Percentiles rank a stretch among this genome's conserved stretches.
These are phyloP conservation scores for Coniochaeta sp. DNA, from an alignment of 2,329 filamentous ascomycete species.

Conservation along the genomic window DNA sequence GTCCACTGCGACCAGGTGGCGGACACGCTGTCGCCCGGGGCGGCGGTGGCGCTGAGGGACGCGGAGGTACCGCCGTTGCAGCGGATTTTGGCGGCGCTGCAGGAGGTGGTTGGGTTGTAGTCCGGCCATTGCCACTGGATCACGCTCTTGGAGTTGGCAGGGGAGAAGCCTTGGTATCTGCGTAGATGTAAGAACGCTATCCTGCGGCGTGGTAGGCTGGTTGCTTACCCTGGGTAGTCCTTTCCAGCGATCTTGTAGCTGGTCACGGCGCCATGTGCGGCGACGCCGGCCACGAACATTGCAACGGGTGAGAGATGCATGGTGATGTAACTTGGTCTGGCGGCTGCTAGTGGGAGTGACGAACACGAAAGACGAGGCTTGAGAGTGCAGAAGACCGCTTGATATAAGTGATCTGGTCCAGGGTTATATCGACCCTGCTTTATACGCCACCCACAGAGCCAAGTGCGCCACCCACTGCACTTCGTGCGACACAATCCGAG, in stretches of 20 bases:
- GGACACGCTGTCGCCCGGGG: slow-evolving; percentile 39
- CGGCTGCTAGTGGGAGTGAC: neutral
- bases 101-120: slow-evolving; percentile 46
- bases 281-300: neutral
- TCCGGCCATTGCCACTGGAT: slow-evolving; percentile 52
- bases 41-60: slow-evolving; percentile 33
- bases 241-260: slow-evolving; percentile 5
- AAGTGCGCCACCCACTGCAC: too few species aligned
- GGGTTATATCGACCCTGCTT: neutral
- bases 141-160: slow-evolving; percentile 37
- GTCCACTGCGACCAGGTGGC: slow-evolving; percentile 52
- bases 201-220: neutral
- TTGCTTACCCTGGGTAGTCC: slow-evolving; percentile 3
- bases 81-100: slow-evolving; percentile 41
- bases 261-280: slow-evolving; percentile 3
- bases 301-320: neutral
- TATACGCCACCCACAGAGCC: neutral
- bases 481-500: neutral
- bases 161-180: slow-evolving; percentile 41
- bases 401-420: neutral
- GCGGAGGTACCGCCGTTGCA: slow-evolving; percentile 49
- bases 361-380: neutral
- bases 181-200: neutral
- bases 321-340: neutral
- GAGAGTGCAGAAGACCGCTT: neutral